Evolutionary conservation across 2,329 filamentous ascomycete genomes (phyloP).

Genomic region (Beauveria sp.): DNA sequence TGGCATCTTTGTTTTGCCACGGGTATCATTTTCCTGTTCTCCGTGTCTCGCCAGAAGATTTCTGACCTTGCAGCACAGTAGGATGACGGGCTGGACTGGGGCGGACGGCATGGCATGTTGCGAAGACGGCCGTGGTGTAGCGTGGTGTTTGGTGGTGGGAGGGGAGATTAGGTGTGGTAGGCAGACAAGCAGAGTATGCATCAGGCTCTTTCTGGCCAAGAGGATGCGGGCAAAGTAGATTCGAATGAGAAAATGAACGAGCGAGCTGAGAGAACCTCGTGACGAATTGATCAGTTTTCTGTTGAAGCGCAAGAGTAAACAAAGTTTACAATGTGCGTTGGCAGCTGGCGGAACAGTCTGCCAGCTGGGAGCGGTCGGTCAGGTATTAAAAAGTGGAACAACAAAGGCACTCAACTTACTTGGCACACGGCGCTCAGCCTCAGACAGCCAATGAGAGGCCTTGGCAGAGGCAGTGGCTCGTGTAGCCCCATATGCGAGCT

Average conservation of each 20-base stretch:
- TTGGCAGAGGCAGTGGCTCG: slow-evolving; percentile 16
- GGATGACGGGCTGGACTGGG: not conserved
- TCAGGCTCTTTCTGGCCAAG: not conserved
- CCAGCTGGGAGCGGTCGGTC: not conserved
- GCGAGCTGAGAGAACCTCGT: not conserved
- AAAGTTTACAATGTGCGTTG: not conserved
- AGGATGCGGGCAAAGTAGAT: not conserved
- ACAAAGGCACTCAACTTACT: not conserved
- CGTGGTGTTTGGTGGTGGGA: not conserved
- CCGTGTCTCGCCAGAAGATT: no score
- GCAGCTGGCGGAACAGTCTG: not conserved
- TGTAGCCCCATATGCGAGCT: slow-evolving; percentile 30
- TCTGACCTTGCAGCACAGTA: not conserved
- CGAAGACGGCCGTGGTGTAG: no score
- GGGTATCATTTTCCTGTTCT: not conserved
- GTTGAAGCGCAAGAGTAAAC: not conserved
- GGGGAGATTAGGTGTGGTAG: not conserved
- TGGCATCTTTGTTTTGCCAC: not conserved
- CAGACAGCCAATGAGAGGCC: not conserved
- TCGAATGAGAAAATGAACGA: not conserved
- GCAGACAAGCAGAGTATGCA: not conserved
- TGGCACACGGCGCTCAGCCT: not conserved
- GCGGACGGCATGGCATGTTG: no score
- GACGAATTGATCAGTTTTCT: not conserved
- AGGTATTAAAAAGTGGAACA: not conserved